Percentiles rank a stretch among this genome's conserved stretches.
These are phyloP conservation scores for Boletus rubescentipes DNA, from an alignment of 768 basidiomycete genomes.

Conservation along the genomic window DNA sequence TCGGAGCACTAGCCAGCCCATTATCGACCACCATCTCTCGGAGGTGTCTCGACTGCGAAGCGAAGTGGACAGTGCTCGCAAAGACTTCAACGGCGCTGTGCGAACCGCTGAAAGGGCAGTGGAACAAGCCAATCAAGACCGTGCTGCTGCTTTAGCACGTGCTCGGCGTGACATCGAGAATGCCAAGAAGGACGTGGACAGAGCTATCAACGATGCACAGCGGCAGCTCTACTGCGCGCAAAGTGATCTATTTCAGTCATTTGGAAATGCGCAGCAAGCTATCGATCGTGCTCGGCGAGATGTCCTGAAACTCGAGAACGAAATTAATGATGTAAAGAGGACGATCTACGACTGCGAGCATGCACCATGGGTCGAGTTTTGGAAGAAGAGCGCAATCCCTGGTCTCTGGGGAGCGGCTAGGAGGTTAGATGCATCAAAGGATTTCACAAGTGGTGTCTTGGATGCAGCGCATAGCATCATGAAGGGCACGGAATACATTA, in stretches of 20 bases:
- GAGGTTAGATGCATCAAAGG: background rate
- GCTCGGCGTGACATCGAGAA: background rate
- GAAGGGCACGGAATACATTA: background rate
- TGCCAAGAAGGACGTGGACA: background rate
- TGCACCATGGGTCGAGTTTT: background rate
- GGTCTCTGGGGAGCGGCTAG: background rate
- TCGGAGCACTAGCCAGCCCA: background rate
- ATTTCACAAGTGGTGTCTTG: background rate
- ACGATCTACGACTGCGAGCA: background rate
- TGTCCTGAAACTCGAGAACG: background rate
- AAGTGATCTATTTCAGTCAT: background rate
- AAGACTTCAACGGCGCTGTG: background rate
- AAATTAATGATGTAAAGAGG: background rate
- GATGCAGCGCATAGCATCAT: background rate
- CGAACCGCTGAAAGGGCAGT: background rate
- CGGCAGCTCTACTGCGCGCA: background rate
- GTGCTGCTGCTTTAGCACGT: background rate
- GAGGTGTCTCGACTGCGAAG: background rate
- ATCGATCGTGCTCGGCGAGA: background rate
- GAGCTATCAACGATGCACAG: background rate
- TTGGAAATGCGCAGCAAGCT: background rate
- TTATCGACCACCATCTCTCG: background rate
- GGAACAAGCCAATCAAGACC: background rate
- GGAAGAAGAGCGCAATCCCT: background rate
- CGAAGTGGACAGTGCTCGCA: background rate